Conservation (phyloP, 441 rosid genomes). For the Populus hybrid region DNA sequence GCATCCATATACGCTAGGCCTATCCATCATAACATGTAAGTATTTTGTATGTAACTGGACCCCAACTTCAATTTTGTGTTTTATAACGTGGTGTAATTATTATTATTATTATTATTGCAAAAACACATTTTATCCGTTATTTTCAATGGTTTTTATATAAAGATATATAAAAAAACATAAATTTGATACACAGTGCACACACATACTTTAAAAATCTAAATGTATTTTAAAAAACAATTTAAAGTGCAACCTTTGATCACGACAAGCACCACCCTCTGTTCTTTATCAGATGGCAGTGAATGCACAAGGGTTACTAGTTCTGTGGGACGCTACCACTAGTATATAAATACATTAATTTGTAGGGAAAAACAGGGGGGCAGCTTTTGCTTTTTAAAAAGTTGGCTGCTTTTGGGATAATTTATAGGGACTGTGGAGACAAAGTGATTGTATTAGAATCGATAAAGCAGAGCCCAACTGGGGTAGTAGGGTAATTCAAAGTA, state of each 20-base stretch:
- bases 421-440: conserved; percentile 43
- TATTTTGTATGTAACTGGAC: conserved; percentile 2
- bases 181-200: too few species aligned
- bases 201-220: too few species aligned
- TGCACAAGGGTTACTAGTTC: neutral
- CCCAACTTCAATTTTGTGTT: conserved; percentile 12
- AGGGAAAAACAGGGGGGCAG: conserved; percentile 21
- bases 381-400: conserved; percentile 61
- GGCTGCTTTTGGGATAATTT: conserved; percentile 40
- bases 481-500: neutral
- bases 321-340: neutral
- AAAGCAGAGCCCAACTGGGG: conserved; percentile 27
- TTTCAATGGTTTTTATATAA: neutral
- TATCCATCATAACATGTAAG: conserved; percentile 18
- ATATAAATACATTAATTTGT: neutral
- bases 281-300: conserved; percentile 16
- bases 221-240: too few species aligned
- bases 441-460: conserved; percentile 25
- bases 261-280: conserved; percentile 12
- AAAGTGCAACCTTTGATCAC: neutral
- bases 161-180: too few species aligned
- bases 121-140: neutral
- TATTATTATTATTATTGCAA: too few species aligned
- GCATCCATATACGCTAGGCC: conserved; percentile 27
- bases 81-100: neutral